Evolutionary conservation across 805 yeast species (phyloP).

Genomic region (Ogataea degrootiae): DNA sequence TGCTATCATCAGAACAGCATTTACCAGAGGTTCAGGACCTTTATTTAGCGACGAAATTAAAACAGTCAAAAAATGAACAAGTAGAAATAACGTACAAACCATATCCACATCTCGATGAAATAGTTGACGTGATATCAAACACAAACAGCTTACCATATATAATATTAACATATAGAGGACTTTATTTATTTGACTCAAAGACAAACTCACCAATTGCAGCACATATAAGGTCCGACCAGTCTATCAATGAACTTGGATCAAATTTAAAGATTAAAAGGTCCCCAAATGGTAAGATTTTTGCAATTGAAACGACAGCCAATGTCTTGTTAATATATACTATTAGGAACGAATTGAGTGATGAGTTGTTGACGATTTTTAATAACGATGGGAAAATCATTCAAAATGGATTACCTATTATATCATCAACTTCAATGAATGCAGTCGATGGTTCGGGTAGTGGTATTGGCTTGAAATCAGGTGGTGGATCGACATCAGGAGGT

Average conservation of each 20-base stretch:
- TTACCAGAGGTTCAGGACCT: conserved; percentile 25
- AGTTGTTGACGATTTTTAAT: conserved; percentile 27
- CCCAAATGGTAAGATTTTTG: conserved; percentile 33
- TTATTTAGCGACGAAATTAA: conserved; percentile 7
- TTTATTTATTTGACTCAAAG: conserved; percentile 35
- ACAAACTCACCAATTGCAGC: conserved; percentile 45
- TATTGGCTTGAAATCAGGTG: too few species aligned
- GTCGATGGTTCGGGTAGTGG: neutral
- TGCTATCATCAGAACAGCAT: conserved; percentile 18
- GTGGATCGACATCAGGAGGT: too few species aligned
- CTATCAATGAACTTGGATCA: conserved; percentile 43
- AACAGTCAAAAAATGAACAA: conserved; percentile 1
- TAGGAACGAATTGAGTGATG: conserved; percentile 26
- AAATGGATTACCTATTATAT: conserved; percentile 28
- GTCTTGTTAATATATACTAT: conserved; percentile 41
- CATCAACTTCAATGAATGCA: conserved; percentile 5
- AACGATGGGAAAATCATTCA: conserved; percentile 28
- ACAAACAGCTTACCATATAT: conserved; percentile 23
- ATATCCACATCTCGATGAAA: conserved; percentile 29
- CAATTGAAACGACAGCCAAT: conserved; percentile 36
- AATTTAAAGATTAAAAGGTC: conserved; percentile 37
- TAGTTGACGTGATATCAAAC: conserved; percentile 26
- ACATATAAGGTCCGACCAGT: conserved; percentile 39
- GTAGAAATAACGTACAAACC: conserved; percentile 11
- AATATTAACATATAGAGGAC: conserved; percentile 32